phyloP scores from a whole-genome alignment of 495 filamentous ascomycete species.

The Aspergillus funiculosus region DNA sequence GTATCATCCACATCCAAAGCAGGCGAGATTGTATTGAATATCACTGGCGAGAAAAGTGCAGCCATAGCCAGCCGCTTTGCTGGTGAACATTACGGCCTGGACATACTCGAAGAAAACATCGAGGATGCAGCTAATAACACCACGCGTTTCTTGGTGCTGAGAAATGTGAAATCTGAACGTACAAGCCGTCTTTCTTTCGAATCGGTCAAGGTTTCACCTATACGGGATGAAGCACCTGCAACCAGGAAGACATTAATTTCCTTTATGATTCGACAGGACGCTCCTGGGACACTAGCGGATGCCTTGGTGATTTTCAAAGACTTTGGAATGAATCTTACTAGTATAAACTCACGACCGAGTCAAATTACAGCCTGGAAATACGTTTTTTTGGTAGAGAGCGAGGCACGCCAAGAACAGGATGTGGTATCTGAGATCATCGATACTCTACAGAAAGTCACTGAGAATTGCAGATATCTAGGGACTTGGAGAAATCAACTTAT shows the following conservation, averaged over 20 bases:
- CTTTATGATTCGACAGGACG: slow-evolving; percentile 74
- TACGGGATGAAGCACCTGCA: slow-evolving; percentile 8
- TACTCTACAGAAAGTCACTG: slow-evolving; percentile 28
- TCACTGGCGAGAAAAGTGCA: slow-evolving; percentile 52
- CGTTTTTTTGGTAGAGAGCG: slow-evolving; percentile 90
- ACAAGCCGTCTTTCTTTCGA: slow-evolving; percentile 21
- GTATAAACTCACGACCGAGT: slow-evolving; percentile 82
- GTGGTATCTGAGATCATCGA: slow-evolving; percentile 25
- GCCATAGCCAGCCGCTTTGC: slow-evolving; percentile 75
- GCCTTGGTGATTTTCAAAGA: slow-evolving; percentile 71
- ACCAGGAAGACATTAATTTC: slow-evolving; percentile 66
- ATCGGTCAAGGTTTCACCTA: slow-evolving; percentile 9
- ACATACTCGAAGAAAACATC: slow-evolving; percentile 64
- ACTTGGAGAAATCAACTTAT: slow-evolving; percentile 40
- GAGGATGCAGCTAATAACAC: slow-evolving; percentile 81
- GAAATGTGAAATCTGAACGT: slow-evolving; percentile 36
- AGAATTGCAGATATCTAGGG: slow-evolving; percentile 36
- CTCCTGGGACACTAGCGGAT: slow-evolving; percentile 74
- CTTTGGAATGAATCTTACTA: slow-evolving; percentile 73
- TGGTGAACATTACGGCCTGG: slow-evolving; percentile 58
- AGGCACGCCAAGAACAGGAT: slow-evolving; percentile 32
- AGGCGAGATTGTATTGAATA: slow-evolving; percentile 64
- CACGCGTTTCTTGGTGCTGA: slow-evolving; percentile 80
- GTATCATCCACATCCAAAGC: slow-evolving; percentile 81
- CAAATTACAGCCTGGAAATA: slow-evolving; percentile 76